Evolutionary conservation across 1,284 basidiomycete genomes (phyloP), one percentile per base, ranked within the genome.

Genomic region (Coniophora puteana): DNA sequence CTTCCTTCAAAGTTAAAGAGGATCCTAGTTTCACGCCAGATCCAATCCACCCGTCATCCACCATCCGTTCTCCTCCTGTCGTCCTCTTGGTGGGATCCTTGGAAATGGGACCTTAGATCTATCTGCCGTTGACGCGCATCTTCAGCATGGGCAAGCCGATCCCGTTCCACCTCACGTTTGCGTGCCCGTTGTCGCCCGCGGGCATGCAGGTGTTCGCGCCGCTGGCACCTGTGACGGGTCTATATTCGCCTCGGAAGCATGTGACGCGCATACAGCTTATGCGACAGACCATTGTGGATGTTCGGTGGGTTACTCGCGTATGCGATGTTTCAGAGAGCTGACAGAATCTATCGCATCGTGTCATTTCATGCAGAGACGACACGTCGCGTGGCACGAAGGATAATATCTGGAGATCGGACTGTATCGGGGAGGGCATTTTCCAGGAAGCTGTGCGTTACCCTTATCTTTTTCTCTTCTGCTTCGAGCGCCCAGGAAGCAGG

Each of bases 401-500:
- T 1, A 78, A 85, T 49, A 86, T 87, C 31, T 87, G 83, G 83
- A 67, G 74, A 41, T 70, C 78, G 1, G 74, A 77, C 45, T 67
- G 61, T 39, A 78, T 86, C 31, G 83, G 83, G 14, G 76, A 80
- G 51, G 84, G 72, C 4, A 61, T 59, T 4, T 83, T 87, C 49
- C 68, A 57, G 48, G 75, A 72, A 50, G 65, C 68, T 44, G 83
- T 85, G 45, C 32, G 75, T 63, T n/a, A 25, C 21, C 5, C 18
- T 17, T 27, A 6, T 33, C 37, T 22, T 38, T 14, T 6, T 23
- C 5, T 16, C 22, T 22, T n/a, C 29, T 8, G n/a, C 20, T n/a
- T n/a, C n/a, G n/a, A n/a, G n/a, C 25, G 13, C 17, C 11, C 24
- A 27, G 16, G 20, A 14, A 31, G n/a, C 10, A 33, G 8, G 17